Evolutionary conservation across 2,329 filamentous ascomycete genomes (phyloP).

Genomic region (Aureobasidium sp.): DNA sequence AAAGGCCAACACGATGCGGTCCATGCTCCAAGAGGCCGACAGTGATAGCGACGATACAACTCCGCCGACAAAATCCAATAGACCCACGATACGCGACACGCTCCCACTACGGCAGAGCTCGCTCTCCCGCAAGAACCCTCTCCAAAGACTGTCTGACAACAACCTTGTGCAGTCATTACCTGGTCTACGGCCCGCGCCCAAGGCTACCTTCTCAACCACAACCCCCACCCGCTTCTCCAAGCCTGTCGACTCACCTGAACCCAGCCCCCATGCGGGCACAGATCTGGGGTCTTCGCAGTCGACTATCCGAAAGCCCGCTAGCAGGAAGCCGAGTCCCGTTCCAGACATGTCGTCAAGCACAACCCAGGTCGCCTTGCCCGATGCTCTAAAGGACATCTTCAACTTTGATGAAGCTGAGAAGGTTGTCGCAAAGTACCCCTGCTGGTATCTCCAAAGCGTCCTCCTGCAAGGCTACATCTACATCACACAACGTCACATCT

Average conservation of each 20-base stretch:
- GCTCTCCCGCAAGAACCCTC: constrained; percentile 34
- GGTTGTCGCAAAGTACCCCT: constrained; percentile 84
- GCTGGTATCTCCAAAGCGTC: constrained; percentile 86
- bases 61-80: background rate
- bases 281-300: constrained; percentile 21
- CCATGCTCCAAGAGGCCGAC: constrained; percentile 75
- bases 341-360: constrained; percentile 12
- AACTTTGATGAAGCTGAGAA: constrained; percentile 73
- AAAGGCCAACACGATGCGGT: constrained; percentile 68
- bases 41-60: constrained; percentile 46
- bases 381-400: constrained; percentile 50
- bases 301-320: constrained; percentile 17
- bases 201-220: background rate
- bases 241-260: constrained; percentile 49
- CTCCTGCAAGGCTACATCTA: constrained; percentile 93
- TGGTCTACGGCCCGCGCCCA: constrained; percentile 32
- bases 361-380: constrained; percentile 10
- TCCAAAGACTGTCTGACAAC: constrained; percentile 54
- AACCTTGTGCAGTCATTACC: constrained; percentile 59
- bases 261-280: constrained; percentile 56
- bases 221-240: constrained; percentile 6
- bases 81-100: background rate
- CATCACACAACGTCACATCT: constrained; percentile 85
- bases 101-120: background rate
- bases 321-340: constrained; percentile 17